A percentile compares a stretch with the other conserved stretches of the same genome.
These are phyloP conservation scores for Tetracladium maxilliforme DNA, from an alignment of 2,329 filamentous ascomycete genomes.

Conservation along the genomic window DNA sequence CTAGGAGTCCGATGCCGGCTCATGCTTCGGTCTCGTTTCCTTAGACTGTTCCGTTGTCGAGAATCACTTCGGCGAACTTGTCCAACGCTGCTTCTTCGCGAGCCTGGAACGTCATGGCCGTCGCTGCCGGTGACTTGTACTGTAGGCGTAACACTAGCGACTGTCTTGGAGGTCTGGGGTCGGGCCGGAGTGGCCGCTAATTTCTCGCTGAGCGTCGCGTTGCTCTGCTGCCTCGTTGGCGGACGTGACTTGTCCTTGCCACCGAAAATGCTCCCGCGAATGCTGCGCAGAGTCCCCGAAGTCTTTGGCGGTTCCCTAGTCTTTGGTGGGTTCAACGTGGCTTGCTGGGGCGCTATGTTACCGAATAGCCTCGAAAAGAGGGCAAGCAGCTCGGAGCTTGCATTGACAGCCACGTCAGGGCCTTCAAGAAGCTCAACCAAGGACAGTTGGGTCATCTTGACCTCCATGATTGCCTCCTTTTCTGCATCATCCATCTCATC, in stretches of 20 bases:
- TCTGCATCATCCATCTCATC: constrained; percentile 74
- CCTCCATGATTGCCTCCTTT: constrained; percentile 76
- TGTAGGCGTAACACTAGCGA: constrained; percentile 28
- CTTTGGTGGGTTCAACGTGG: constrained; percentile 42
- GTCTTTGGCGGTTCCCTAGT: too few species aligned
- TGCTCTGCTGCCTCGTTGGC: constrained; percentile 26
- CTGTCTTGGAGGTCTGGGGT: constrained; percentile 10
- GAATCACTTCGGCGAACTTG: constrained; percentile 30
- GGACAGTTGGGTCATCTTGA: constrained; percentile 88
- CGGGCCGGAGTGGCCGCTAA: constrained; percentile 15
- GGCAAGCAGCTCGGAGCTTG: constrained; percentile 69
- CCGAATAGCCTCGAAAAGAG: constrained; percentile 75
- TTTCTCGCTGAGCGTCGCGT: constrained; percentile 16
- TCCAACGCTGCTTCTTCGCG: too few species aligned
- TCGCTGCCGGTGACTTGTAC: constrained; percentile 66
- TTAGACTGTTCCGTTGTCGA: constrained; percentile 33
- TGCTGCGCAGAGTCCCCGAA: constrained; percentile 55
- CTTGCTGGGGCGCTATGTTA: constrained; percentile 23
- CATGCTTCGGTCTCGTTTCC: constrained; percentile 33
- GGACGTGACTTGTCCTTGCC: constrained; percentile 30
- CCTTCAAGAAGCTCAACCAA: constrained; percentile 75
- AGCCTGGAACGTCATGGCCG: constrained; percentile 17
- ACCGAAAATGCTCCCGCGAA: constrained; percentile 69
- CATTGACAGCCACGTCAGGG: constrained; percentile 73
- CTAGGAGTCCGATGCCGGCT: constrained; percentile 30